Evolutionary conservation across 192 early-diverging fungal genomes (phyloP).

Genomic region (Coemansia asiatica): DNA sequence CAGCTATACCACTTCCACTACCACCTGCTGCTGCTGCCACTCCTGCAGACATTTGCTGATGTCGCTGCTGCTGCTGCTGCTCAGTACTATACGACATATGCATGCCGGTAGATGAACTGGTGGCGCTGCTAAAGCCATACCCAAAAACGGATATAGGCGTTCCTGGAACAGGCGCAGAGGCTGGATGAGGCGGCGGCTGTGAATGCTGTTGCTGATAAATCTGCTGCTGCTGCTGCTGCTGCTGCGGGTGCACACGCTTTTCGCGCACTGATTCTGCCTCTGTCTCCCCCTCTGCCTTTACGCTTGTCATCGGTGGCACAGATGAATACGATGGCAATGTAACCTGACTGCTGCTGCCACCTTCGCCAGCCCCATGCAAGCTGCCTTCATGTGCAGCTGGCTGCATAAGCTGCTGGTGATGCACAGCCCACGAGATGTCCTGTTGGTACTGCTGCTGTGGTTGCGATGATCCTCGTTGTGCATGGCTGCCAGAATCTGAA

Average conservation of each 20-base stretch:
- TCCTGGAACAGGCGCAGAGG: background rate
- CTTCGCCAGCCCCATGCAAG: slow-evolving; percentile 3
- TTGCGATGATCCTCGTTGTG: background rate
- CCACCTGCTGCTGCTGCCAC: slow-evolving; percentile 1
- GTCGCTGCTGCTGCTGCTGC: slow-evolving; percentile 5
- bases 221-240: slow-evolving; percentile 6
- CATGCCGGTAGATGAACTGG: slow-evolving; percentile 15
- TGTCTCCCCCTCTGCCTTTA: no score
- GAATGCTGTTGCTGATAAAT: slow-evolving; percentile 7
- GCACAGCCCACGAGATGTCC: background rate
- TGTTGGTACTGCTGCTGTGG: slow-evolving; percentile 3
- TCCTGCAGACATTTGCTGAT: background rate
- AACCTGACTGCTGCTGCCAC: background rate
- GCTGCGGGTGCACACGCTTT: background rate
- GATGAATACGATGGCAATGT: background rate
- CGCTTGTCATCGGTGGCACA: background rate
- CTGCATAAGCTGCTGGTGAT: background rate
- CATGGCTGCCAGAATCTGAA: background rate
- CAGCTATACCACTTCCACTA: slow-evolving; percentile 11
- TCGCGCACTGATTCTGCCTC: background rate
- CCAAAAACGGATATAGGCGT: slow-evolving; percentile 3
- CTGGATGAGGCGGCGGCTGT: slow-evolving; percentile 12
- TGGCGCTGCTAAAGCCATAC: slow-evolving; percentile 26
- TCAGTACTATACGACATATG: slow-evolving; percentile 18
- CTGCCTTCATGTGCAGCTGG: background rate